Base-by-base conservation (phyloP, 2,329 filamentous ascomycete genomes). In the Aphanocladium album region DNA sequence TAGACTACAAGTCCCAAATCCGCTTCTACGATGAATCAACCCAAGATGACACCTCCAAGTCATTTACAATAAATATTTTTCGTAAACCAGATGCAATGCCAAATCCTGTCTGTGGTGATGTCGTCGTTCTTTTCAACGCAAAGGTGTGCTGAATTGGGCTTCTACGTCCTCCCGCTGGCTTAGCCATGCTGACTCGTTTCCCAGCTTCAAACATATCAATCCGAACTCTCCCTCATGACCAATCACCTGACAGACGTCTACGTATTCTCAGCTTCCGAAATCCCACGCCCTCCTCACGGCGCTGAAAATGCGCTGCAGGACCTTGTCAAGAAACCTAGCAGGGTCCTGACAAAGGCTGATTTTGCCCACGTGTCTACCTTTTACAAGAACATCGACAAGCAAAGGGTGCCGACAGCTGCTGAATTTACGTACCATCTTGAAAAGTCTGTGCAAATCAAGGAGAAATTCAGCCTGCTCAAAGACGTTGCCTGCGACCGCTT, bases 401-500 rank as follows among this genome's bases (percentile, higher is more conserved):
- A 70, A 8, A 62, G 65, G 16, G 57, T 86, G 9, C 82, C 83
- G 1, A 69, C 71, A 2, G 63, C 69, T 14, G 63, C 68, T 2
- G 73, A 77, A n/a, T 86, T 85, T 62, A 64, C 77, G 17, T 53
- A 62, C 2, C 73, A 70, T 57, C 69, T 72, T 2, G 60, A 68
- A 0, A 71, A 71, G 43, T 81, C 83, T 0, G 63, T 70, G 41
- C 80, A 79, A 47, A 46, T 77, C 50, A 80, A 74, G 49, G 69
- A 81, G 11, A 91, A 89, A 69, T 88, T 87, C 67, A 77, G 77
- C 39, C 75, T 88, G 19, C 80, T 97, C 57, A 79, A 87, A 64
- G 83, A 92, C 66, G 74, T 91, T 1, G 67, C 74, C 2, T 74
- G 80, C 0, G 71, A 73, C 16, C 77, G 67, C 0, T 96, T 88